Evolutionary conservation across 331 rosid species (phyloP).

Genomic region (Prunus yedoensis): DNA sequence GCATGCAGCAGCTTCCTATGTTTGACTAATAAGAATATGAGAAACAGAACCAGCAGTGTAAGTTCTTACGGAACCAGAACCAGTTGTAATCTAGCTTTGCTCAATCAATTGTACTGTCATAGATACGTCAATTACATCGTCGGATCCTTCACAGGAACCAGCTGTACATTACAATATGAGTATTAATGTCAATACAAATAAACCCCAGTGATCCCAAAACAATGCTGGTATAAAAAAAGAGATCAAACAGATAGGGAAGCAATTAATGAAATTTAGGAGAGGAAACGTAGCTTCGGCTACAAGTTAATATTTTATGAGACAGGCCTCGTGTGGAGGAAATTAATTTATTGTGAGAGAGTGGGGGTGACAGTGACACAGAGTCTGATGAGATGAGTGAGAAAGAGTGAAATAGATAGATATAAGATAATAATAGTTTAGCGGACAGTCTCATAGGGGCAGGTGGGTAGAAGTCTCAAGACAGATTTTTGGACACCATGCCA

Average conservation of each 20-base stretch:
- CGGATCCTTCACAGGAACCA: neutral
- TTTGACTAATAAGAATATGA: no score
- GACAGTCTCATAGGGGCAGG: neutral
- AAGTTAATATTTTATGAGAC: neutral
- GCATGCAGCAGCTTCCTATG: no score
- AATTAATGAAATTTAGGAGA: neutral
- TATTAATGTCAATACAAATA: no score
- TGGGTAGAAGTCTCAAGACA: slow-evolving; percentile 9
- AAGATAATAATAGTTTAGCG: neutral
- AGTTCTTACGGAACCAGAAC: neutral
- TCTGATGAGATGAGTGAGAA: neutral
- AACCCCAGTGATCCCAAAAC: no score
- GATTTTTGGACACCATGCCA: neutral
- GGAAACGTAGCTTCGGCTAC: slow-evolving; percentile 10
- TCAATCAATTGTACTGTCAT: neutral
- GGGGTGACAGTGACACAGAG: neutral
- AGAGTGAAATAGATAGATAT: no score
- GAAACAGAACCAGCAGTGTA: no score
- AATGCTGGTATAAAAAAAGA: no score
- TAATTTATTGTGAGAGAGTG: neutral
- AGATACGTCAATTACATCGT: neutral
- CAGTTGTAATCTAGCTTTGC: neutral
- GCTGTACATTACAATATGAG: neutral
- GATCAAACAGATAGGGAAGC: neutral
- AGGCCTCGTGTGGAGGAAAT: slow-evolving; percentile 1